Conservation (phyloP, 176 grass and related monocot species). For the Poa pratensis region DNA sequence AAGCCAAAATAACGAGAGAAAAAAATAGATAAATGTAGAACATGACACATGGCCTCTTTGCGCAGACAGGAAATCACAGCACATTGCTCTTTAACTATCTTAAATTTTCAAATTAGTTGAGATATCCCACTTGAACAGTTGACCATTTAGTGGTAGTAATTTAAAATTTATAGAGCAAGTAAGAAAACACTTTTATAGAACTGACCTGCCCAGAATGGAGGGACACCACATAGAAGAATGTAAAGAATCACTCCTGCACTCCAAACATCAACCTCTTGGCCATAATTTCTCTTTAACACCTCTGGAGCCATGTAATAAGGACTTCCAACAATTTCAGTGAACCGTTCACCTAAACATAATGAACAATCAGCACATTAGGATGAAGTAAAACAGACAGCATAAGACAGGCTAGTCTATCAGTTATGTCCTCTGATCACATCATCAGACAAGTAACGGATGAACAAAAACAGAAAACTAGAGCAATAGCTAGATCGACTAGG, state of each 20-base stretch:
- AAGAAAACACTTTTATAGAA: slow-evolving; percentile 19
- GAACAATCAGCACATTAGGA: slow-evolving; percentile 31
- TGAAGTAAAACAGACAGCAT: neutral
- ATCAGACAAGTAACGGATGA: slow-evolving; percentile 19
- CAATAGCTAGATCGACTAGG: neutral
- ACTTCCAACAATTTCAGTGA: slow-evolving; percentile 98
- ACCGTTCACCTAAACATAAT: slow-evolving; percentile 69
- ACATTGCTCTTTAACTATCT: neutral
- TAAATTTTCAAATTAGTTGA: slow-evolving; percentile 8
- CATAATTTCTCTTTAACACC: slow-evolving; percentile 94
- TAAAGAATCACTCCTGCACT: slow-evolving; percentile 98
- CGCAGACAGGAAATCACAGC: neutral
- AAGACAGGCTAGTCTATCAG: neutral
- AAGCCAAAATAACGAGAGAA: neutral
- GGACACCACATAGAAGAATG: slow-evolving; percentile 92
- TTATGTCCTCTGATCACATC: neutral
- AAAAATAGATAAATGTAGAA: neutral
- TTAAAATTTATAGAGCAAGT: no score
- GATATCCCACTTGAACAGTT: neutral
- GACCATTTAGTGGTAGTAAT: slow-evolving; percentile 6
- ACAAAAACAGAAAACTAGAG: slow-evolving; percentile 14
- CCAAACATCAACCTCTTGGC: slow-evolving; percentile 97
- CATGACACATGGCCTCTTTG: neutral
- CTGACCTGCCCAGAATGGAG: slow-evolving; percentile 98
- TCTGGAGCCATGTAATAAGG: slow-evolving; percentile 99